Conservation (phyloP, 176 grass and related monocot genomes). For the Eremochloa ophiuroides region DNA sequence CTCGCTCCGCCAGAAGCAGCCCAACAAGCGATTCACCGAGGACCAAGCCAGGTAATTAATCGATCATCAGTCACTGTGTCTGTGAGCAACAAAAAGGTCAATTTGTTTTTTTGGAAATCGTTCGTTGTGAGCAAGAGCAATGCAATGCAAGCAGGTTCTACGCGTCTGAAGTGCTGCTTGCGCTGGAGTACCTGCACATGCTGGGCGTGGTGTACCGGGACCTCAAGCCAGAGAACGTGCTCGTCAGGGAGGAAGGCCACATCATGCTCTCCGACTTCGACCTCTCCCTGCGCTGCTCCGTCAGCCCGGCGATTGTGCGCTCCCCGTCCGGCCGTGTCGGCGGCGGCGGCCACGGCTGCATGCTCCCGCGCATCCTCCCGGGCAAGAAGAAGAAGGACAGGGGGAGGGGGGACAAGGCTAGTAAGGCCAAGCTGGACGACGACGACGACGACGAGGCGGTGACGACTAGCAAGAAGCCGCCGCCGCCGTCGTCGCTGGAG, state of each 20-base stretch:
- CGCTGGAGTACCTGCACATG: constrained; percentile 95
- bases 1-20: constrained; percentile 80
- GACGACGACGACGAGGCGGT: neutral
- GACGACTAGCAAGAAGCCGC: neutral
- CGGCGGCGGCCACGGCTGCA: constrained; percentile 45
- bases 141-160: constrained; percentile 56
- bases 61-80: no score
- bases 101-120: no score
- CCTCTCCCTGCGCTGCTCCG: constrained; percentile 76
- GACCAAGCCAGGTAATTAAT: constrained; percentile 57
- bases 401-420: neutral
- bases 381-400: constrained; percentile 32
- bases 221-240: constrained; percentile 88
- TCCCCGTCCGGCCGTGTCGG: constrained; percentile 48
- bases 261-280: constrained; percentile 98
- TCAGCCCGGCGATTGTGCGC: constrained; percentile 71
- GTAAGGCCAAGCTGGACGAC: neutral
- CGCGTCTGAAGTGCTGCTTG: constrained; percentile 78
- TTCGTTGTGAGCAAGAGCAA: no score
- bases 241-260: constrained; percentile 77
- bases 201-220: constrained; percentile 82
- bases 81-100: no score
- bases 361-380: constrained; percentile 58
- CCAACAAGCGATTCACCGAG: constrained; percentile 69
- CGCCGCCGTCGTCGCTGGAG: constrained; percentile 33